Evolutionary conservation across 306 rosid genomes (phyloP), one percentile per base, ranked within the genome.

Genomic region (Casuarina cunninghamiana): DNA sequence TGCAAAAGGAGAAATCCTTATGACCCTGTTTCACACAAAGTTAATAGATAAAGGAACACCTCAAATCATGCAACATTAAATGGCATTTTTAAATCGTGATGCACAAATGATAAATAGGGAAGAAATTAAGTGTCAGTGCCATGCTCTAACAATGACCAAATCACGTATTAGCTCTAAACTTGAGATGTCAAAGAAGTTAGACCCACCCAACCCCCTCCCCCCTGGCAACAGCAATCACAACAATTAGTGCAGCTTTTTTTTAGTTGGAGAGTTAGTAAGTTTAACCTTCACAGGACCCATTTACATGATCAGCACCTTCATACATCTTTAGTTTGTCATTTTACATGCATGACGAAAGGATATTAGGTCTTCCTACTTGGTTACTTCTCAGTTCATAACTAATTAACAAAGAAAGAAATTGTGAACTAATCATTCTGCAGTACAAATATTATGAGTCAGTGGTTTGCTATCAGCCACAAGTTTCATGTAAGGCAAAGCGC

Each of bases 1-100:
- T 39, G 99, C 99, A 86, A 93, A 93, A 76, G 99, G 99, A 65
- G 99, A 95, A 78, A 95, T 91, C 85, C 99, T 85, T 82, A 95
- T 90, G 81, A 95, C 88, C 94, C 99, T 95, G 87, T 79, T 65
- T 69, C 67, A 68, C 71, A 69, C 53, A 57, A 39, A 67, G 19
- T 26, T 26, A 26, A 26, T 26, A 26, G 32, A 26, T 26, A 71
- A 10, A 10, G 66, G 65, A 3, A 21, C 11, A 26, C 21, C 41
- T 21, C 10, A 51, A 50, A 2, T 17, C 49, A 6, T 38, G 44
- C 37, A 41, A 5, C 62, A 78, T 19, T 49, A 38, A 50, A 48
- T 26, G n/a, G 2, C 71, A 65, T 65, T 41, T 19, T 7, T 26
- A 15, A 65, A 6, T 16, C 50, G 3, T 65, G 71, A 65, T 37